Conservation (phyloP, 306 rosid genomes). For the Medicago ruthenica region DNA sequence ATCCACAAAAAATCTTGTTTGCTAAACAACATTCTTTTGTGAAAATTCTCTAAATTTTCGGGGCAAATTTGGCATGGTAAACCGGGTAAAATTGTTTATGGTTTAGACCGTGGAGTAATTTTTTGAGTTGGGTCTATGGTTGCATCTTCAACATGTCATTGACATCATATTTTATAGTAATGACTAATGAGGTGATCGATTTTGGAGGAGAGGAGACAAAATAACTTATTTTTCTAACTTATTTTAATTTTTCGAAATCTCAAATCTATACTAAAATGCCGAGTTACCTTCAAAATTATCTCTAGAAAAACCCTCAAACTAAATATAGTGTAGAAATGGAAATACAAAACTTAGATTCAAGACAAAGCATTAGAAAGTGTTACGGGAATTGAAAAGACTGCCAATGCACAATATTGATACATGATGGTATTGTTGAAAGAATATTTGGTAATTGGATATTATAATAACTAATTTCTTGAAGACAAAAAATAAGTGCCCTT, state of each 20-base stretch:
- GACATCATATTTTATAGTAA: too few relatives aligned
- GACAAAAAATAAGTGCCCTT: neutral
- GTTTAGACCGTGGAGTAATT: too few relatives aligned
- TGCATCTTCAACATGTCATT: neutral
- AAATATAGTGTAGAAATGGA: neutral
- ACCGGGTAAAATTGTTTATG: too few relatives aligned
- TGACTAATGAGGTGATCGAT: neutral
- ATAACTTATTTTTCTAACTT: too few relatives aligned
- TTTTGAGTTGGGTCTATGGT: neutral
- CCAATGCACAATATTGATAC: conserved; percentile 30
- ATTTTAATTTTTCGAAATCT: too few relatives aligned
- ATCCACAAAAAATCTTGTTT: too few relatives aligned
- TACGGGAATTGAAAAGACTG: conserved; percentile 33
- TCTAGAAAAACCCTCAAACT: too few relatives aligned
- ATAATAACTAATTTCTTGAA: conserved; percentile 7
- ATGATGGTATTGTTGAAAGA: conserved; percentile 34
- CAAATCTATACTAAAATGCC: too few relatives aligned
- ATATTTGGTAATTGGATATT: conserved; percentile 19
- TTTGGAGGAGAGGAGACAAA: neutral
- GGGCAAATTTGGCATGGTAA: too few relatives aligned
- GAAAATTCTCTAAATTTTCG: too few relatives aligned
- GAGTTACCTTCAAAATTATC: neutral
- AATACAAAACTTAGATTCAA: conserved; percentile 38
- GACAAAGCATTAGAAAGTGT: conserved; percentile 32
- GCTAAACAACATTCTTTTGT: too few relatives aligned